Conservation (phyloP, 129 eudicot genomes). For the Ambrosia trifida region DNA sequence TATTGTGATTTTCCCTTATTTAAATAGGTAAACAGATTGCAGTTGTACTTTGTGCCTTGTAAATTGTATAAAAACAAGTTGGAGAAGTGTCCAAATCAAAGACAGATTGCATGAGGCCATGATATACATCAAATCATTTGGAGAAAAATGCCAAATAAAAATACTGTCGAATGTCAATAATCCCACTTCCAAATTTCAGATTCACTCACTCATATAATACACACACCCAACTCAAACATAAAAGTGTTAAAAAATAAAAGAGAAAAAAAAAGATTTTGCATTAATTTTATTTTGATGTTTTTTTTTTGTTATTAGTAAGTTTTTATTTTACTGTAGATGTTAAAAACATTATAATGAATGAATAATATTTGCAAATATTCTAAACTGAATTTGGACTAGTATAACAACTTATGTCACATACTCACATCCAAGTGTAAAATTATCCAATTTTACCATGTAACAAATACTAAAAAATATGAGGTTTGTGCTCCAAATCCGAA, state of each 20-base stretch:
- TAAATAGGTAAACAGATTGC: not conserved
- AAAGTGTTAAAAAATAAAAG: not conserved
- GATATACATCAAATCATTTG: slow-evolving; percentile 25
- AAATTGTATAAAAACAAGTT: slow-evolving; percentile 23
- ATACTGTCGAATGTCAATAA: slow-evolving; percentile 14
- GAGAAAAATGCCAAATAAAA: slow-evolving; percentile 8
- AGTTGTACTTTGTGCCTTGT: slow-evolving; percentile 2
- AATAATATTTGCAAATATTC: not conserved
- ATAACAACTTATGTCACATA: not conserved
- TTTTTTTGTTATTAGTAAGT: not conserved
- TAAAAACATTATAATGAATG: not conserved
- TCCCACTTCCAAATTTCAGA: slow-evolving; percentile 26
- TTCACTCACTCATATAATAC: slow-evolving; percentile 22
- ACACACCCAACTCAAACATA: slow-evolving; percentile 4
- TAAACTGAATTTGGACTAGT: not conserved
- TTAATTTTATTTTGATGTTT: not conserved
- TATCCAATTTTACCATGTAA: no score
- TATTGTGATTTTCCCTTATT: no score
- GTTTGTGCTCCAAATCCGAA: no score
- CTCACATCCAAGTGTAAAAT: not conserved
- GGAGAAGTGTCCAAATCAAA: slow-evolving; percentile 35
- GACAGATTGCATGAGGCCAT: not conserved
- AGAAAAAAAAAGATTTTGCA: not conserved
- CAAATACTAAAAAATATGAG: no score
- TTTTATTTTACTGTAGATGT: not conserved